Conservation (phyloP, 148 eudicot genomes). For the Amaranthus palmeri region DNA sequence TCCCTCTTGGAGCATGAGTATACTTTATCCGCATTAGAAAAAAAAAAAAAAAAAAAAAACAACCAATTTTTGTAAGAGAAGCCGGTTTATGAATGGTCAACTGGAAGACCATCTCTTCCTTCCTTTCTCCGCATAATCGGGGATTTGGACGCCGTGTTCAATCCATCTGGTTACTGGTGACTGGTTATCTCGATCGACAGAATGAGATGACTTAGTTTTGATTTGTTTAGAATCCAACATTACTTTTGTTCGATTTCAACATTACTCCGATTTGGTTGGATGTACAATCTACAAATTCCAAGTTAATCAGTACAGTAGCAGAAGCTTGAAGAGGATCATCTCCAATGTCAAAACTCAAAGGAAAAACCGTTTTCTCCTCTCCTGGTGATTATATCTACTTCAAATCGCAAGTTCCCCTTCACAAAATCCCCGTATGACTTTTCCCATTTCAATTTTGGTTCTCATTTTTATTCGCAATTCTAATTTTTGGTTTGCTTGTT, state of each 20-base stretch:
- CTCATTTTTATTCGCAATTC: background rate
- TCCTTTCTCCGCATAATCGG: background rate
- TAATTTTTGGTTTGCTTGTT: conserved; percentile 13
- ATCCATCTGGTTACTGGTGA: background rate
- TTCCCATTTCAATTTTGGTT: conserved; percentile 6
- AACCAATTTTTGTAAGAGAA: too few species aligned
- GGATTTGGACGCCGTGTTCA: conserved; percentile 2
- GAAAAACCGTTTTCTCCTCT: conserved; percentile 52
- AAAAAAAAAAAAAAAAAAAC: too few species aligned
- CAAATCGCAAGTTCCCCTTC: conserved; percentile 98
- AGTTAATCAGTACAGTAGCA: background rate
- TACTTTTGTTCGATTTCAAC: background rate
- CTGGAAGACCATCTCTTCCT: background rate
- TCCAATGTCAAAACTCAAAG: conserved; percentile 25
- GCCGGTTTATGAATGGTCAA: too few species aligned
- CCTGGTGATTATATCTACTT: conserved; percentile 96
- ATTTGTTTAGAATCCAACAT: background rate
- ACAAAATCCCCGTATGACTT: conserved; percentile 84
- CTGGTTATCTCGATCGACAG: background rate
- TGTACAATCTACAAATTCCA: too few species aligned
- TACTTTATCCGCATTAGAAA: background rate
- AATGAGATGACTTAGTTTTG: conserved; percentile 4
- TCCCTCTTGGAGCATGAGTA: too few species aligned
- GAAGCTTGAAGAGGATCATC: background rate
- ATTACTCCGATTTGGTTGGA: too few species aligned